Evolutionary conservation across 148 eudicot genomes (phyloP).

Genomic region (Cornus kousa): DNA sequence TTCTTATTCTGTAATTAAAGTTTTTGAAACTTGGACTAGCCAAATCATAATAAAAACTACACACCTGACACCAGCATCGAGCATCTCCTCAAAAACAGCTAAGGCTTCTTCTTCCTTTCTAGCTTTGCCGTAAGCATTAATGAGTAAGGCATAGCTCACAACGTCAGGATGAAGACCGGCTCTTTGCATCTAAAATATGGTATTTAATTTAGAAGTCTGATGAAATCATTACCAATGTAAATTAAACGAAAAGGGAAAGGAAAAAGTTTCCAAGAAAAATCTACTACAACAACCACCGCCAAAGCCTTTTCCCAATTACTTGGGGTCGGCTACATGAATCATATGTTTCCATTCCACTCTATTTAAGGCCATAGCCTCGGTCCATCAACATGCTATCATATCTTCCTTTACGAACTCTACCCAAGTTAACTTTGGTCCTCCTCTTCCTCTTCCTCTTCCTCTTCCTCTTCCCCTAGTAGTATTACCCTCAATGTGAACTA

Average conservation of each 20-base stretch:
- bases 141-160: slow-evolving; percentile 86
- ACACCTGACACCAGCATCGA: slow-evolving; percentile 98
- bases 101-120: slow-evolving; percentile 93
- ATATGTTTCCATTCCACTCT: no score
- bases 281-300: no score
- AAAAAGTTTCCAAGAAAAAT: neutral
- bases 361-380: no score
- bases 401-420: no score
- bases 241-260: slow-evolving; percentile 8
- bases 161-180: slow-evolving; percentile 82
- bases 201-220: slow-evolving; percentile 18
- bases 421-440: no score
- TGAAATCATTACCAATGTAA: slow-evolving; percentile 4
- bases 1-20: neutral
- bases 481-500: no score
- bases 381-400: no score
- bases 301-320: no score
- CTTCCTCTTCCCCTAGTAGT: no score
- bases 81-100: slow-evolving; percentile 98
- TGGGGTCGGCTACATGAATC: no score
- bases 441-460: no score
- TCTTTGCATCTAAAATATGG: slow-evolving; percentile 79
- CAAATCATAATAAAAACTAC: neutral
- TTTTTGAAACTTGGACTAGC: neutral
- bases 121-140: slow-evolving; percentile 92